Evolutionary conservation across 352 stramenopile species (phyloP).

Genomic region (Pythium phragmitis): DNA sequence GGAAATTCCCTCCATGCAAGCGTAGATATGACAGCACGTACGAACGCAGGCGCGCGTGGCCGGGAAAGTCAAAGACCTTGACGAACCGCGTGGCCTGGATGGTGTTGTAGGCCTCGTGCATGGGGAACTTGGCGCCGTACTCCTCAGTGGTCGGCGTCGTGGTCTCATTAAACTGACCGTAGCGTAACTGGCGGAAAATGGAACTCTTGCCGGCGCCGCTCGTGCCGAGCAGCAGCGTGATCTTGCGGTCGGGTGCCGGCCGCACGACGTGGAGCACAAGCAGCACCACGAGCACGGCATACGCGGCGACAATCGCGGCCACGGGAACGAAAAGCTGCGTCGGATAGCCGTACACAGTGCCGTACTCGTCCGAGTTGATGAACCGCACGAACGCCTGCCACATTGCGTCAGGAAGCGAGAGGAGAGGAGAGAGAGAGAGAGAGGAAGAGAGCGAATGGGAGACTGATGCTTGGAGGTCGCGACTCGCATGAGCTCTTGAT

Average conservation of each 20-base stretch:
- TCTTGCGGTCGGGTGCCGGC: constrained; percentile 18
- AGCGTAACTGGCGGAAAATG: constrained; percentile 13
- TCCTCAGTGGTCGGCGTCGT: constrained; percentile 12
- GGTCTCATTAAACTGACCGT: constrained; percentile 5
- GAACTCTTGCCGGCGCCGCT: constrained; percentile 14
- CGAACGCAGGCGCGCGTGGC: constrained; percentile 14
- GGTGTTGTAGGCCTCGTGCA: constrained; percentile 15
- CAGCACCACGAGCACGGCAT: constrained; percentile 8
- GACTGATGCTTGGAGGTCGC: not conserved
- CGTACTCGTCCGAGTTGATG: constrained; percentile 21
- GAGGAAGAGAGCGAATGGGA: not conserved
- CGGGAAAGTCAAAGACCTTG: constrained; percentile 22
- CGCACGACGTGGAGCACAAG: constrained; percentile 16
- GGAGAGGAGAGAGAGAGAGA: too few species aligned
- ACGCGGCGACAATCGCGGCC: constrained; percentile 9
- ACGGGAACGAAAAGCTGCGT: constrained; percentile 16
- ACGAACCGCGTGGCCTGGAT: constrained; percentile 17
- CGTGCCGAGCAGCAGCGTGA: constrained; percentile 14
- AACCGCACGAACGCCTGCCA: constrained; percentile 16
- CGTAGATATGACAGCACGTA: constrained; percentile 7
- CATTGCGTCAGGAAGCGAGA: not conserved
- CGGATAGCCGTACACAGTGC: constrained; percentile 12
- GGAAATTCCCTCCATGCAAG: not conserved
- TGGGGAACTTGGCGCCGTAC: constrained; percentile 22
- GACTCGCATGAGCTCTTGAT: not conserved